phyloP scores from a whole-genome alignment of 257 asterid genomes.

The Salvia hispanica region DNA sequence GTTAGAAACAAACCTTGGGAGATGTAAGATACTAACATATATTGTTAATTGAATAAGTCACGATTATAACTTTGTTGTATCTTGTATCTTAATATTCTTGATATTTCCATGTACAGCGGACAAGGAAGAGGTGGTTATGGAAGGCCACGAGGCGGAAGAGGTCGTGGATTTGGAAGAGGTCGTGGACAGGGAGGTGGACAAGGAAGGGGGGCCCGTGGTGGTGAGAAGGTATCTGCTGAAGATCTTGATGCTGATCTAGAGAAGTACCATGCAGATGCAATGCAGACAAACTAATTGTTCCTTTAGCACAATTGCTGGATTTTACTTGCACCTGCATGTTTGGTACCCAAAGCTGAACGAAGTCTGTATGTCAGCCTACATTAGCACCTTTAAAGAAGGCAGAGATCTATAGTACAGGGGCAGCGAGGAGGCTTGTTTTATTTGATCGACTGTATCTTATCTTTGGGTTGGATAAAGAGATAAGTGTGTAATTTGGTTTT shows the following conservation, averaged over 20 bases:
- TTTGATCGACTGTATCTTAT: constrained; percentile 29
- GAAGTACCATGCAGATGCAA: constrained; percentile 59
- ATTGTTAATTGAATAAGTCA: background rate
- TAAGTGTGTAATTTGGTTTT: constrained; percentile 34
- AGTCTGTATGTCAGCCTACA: constrained; percentile 34
- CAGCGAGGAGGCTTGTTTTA: constrained; percentile 27
- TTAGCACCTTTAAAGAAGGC: constrained; percentile 30
- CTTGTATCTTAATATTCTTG: background rate
- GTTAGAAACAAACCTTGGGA: background rate
- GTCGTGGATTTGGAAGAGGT: constrained; percentile 46
- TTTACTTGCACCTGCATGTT: constrained; percentile 22
- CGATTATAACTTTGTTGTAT: background rate
- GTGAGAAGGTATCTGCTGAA: constrained; percentile 64
- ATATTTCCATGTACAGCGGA: constrained; percentile 35
- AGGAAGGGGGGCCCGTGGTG: constrained; percentile 33
- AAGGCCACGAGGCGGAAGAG: constrained; percentile 57
- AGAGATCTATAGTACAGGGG: constrained; percentile 30
- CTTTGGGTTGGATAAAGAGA: constrained; percentile 29
- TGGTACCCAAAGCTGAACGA: constrained; percentile 7
- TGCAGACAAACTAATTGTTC: constrained; percentile 43
- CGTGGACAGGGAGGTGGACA: constrained; percentile 32
- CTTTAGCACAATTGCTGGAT: constrained; percentile 14
- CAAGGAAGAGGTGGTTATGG: constrained; percentile 57
- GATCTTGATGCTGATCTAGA: constrained; percentile 83
- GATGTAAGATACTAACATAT: background rate